A percentile compares a stretch with the other conserved stretches of the same genome.
phyloP scores from a whole-genome alignment of 2,329 filamentous ascomycete genomes.

The Rhexocercosporidium sp. region DNA sequence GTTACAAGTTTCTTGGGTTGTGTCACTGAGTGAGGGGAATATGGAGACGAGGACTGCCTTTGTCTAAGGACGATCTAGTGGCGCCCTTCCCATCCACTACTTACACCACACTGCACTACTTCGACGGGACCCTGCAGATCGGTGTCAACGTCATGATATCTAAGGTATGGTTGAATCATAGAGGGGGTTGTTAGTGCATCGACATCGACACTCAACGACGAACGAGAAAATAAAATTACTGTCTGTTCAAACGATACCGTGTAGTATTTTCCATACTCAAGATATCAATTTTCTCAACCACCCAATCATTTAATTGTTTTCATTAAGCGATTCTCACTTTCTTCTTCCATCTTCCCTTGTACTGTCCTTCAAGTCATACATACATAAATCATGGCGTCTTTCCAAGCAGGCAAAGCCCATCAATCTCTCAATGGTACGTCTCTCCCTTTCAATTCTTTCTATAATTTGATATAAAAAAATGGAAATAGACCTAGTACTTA shows the following conservation, averaged over 20 bases:
- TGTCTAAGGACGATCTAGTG: background rate
- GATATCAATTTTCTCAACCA: background rate
- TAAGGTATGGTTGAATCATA: background rate
- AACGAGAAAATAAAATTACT: background rate
- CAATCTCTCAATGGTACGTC: conserved; percentile 24
- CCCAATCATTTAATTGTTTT: background rate
- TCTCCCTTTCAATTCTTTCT: background rate
- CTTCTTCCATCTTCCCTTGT: background rate
- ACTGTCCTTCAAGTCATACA: background rate
- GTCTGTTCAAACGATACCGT: background rate
- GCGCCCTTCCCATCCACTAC: background rate
- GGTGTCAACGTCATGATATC: conserved; percentile 10
- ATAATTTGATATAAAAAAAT: background rate
- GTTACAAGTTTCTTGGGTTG: background rate
- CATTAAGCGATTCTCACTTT: background rate
- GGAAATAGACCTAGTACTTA: background rate
- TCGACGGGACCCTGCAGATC: conserved; percentile 12
- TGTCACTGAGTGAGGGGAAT: background rate
- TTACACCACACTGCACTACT: background rate
- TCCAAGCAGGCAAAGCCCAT: conserved; percentile 19
- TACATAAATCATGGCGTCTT: background rate
- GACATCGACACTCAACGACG: conserved; percentile 8
- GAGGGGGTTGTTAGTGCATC: conserved; percentile 7
- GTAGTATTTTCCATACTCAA: too few relatives aligned
- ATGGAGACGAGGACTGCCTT: background rate